Conservation (phyloP, 176 grass and related monocot genomes). For the Neostapfia colusana region DNA sequence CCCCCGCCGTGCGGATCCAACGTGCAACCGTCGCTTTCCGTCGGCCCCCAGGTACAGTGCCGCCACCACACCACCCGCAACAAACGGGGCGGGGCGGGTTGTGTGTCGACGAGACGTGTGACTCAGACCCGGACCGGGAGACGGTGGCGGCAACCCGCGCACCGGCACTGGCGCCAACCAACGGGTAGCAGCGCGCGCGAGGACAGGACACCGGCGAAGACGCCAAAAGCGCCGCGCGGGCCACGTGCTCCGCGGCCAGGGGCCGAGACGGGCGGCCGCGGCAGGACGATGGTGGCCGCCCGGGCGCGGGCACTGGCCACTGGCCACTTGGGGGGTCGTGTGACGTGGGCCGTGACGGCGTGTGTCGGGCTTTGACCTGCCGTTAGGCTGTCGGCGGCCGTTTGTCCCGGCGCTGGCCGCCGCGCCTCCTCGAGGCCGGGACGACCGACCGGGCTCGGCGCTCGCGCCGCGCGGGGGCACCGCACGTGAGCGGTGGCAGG, state of each 20-base stretch:
- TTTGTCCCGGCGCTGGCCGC: background rate
- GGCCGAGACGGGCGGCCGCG: background rate
- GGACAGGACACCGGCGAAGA: background rate
- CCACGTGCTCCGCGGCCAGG: slow-evolving; percentile 24
- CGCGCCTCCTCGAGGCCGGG: background rate
- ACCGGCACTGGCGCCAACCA: slow-evolving; percentile 20
- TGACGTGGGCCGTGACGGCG: background rate
- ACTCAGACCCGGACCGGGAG: background rate
- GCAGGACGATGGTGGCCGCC: too few species aligned
- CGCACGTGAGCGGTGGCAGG: slow-evolving; percentile 43
- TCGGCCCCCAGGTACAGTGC: background rate
- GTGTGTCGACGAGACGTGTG: background rate
- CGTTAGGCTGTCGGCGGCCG: slow-evolving; percentile 12
- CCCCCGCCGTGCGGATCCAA: slow-evolving; percentile 7
- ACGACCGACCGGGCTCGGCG: background rate
- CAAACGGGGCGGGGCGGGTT: background rate
- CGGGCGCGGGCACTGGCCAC: background rate
- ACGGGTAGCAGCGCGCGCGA: slow-evolving; percentile 16
- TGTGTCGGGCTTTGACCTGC: slow-evolving; percentile 26
- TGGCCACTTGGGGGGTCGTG: background rate
- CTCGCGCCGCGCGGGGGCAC: slow-evolving; percentile 4
- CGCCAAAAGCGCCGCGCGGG: slow-evolving; percentile 34
- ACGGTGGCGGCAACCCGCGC: slow-evolving; percentile 36
- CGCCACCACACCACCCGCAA: background rate
- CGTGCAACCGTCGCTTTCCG: slow-evolving; percentile 42